These are phyloP conservation scores for Apiospora hydei DNA, from an alignment of 2,329 filamentous ascomycete species.

Conservation along the genomic window DNA sequence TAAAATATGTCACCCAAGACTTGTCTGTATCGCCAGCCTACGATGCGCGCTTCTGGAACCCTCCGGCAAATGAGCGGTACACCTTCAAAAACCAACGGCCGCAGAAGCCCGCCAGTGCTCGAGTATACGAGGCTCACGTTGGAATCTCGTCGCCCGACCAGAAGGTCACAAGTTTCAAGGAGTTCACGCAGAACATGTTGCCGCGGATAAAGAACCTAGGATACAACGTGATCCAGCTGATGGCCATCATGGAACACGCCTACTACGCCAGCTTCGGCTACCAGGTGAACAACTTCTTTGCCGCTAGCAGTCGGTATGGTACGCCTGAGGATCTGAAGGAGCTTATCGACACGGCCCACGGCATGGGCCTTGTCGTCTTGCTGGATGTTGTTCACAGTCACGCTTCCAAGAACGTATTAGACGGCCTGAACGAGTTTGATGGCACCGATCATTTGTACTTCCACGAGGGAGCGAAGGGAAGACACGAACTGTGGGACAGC, in stretches of 20 bases:
- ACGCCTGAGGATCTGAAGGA: conserved; percentile 95
- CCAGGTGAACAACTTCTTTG: conserved; percentile 98
- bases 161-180: conserved; percentile 92
- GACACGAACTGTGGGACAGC: conserved; percentile 95
- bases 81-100: conserved; percentile 84
- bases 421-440: conserved; percentile 96
- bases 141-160: conserved; percentile 94
- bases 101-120: conserved; percentile 82
- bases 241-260: conserved; percentile 99
- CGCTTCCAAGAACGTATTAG: conserved; percentile 95
- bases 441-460: conserved; percentile 96
- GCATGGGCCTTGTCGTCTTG: conserved; percentile 87
- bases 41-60: conserved; percentile 97
- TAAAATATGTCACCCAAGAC: conserved; percentile 96
- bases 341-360: conserved; percentile 92
- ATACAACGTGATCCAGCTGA: conserved; percentile 97
- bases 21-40: conserved; percentile 88
- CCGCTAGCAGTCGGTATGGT: conserved; percentile 94
- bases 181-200: conserved; percentile 92
- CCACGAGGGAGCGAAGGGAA: conserved; percentile 83
- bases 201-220: conserved; percentile 89
- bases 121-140: conserved; percentile 98
- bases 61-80: conserved; percentile 77
- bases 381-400: conserved; percentile 98
- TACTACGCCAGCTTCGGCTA: conserved; percentile 99